phyloP scores from a whole-genome alignment of 1,139 yeast species.

The Blastobotrys serpentis region DNA sequence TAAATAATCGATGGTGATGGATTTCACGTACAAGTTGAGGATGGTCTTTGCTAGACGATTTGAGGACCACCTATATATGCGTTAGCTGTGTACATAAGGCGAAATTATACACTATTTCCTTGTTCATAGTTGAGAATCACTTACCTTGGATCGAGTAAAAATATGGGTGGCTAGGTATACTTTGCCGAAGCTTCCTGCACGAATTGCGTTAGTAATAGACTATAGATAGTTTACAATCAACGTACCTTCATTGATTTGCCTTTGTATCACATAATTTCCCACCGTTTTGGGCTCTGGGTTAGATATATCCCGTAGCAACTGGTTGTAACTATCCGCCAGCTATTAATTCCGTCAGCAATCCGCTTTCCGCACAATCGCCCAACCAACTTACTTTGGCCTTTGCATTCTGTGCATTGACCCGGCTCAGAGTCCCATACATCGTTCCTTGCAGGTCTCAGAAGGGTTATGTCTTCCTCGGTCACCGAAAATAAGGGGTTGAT shows the following conservation, averaged over 20 bases:
- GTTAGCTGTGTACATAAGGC: background rate
- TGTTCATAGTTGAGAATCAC: background rate
- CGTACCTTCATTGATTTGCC: slow-evolving; percentile 72
- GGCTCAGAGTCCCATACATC: slow-evolving; percentile 33
- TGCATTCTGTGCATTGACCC: slow-evolving; percentile 36
- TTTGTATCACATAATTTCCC: slow-evolving; percentile 71
- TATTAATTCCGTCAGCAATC: slow-evolving; percentile 20
- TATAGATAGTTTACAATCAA: background rate
- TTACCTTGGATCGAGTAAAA: slow-evolving; percentile 65
- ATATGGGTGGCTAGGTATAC: slow-evolving; percentile 82
- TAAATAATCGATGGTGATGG: slow-evolving; percentile 80
- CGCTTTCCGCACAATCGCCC: background rate
- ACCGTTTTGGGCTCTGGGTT: slow-evolving; percentile 56
- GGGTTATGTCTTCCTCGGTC: background rate
- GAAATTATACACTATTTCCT: no score
- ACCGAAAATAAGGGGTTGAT: background rate
- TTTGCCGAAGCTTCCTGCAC: slow-evolving; percentile 73
- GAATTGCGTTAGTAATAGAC: background rate
- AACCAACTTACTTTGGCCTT: slow-evolving; percentile 33
- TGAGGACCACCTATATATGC: slow-evolving; percentile 55
- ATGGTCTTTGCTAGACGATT: slow-evolving; percentile 78
- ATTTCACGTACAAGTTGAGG: slow-evolving; percentile 92
- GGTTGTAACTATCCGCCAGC: slow-evolving; percentile 64
- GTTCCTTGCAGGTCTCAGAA: background rate
- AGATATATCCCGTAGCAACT: slow-evolving; percentile 56